phyloP scores from a whole-genome alignment of 2,329 filamentous ascomycete genomes.

The Diaporthe sp. region DNA sequence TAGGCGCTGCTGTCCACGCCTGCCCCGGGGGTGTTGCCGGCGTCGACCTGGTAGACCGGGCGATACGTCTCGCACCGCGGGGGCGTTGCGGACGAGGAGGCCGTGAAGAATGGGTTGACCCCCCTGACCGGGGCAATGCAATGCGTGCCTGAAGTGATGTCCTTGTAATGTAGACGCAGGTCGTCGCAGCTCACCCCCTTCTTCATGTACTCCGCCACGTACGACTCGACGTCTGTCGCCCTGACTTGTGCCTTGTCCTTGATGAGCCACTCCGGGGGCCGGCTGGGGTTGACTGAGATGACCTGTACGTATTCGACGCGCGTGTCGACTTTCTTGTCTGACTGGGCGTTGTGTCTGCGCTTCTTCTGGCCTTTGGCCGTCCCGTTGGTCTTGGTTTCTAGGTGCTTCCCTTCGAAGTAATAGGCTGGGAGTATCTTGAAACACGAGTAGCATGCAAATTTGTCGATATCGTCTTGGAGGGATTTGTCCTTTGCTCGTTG shows the following conservation, averaged over 20 bases:
- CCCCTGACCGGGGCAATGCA: slow-evolving; percentile 35
- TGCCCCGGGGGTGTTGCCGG: neutral
- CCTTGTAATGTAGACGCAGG: slow-evolving; percentile 38
- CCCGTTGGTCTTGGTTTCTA: slow-evolving; percentile 26
- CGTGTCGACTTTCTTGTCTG: slow-evolving; percentile 39
- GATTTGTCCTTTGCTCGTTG: slow-evolving; percentile 4
- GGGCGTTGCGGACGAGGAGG: neutral
- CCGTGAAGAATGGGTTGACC: slow-evolving; percentile 35
- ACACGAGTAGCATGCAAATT: slow-evolving; percentile 37
- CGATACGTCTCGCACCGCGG: slow-evolving; percentile 4
- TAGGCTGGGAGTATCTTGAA: slow-evolving; percentile 36
- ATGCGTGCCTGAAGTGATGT: slow-evolving; percentile 31
- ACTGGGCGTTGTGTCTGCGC: neutral
- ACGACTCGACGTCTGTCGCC: slow-evolving; percentile 24
- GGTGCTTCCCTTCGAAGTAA: slow-evolving; percentile 37
- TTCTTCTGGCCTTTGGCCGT: slow-evolving; percentile 28
- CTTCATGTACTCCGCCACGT: slow-evolving; percentile 31
- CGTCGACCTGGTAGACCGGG: slow-evolving; percentile 31
- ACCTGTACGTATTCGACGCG: slow-evolving; percentile 40
- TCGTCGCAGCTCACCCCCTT: slow-evolving; percentile 34
- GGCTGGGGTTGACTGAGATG: neutral
- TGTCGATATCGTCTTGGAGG: slow-evolving; percentile 2
- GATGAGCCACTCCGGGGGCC: slow-evolving; percentile 34
- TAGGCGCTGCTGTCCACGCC: slow-evolving; percentile 19
- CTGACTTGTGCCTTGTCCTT: slow-evolving; percentile 3